Evolutionary conservation across 2,329 filamentous ascomycete genomes (phyloP).

Genomic region (Colletotrichum viniferum): DNA sequence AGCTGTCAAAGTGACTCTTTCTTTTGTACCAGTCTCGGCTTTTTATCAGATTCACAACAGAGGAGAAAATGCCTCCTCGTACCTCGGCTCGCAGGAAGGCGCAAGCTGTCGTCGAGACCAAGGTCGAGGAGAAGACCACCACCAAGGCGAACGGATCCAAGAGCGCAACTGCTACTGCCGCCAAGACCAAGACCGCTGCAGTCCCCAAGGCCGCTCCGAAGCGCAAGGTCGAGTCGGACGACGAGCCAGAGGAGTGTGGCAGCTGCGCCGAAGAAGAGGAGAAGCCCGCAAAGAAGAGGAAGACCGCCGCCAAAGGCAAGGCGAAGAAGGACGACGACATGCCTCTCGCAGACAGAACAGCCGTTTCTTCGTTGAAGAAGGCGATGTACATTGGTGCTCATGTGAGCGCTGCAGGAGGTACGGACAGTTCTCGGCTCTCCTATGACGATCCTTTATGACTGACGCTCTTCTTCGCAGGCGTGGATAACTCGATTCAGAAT

Average conservation of each 20-base stretch:
- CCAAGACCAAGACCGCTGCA: constrained; percentile 11
- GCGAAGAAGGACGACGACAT: constrained; percentile 48
- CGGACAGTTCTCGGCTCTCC: constrained; percentile 20
- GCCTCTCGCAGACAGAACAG: constrained; percentile 73
- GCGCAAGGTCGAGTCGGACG: constrained; percentile 33
- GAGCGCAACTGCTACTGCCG: constrained; percentile 3
- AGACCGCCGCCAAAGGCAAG: constrained; percentile 34
- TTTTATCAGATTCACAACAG: not conserved
- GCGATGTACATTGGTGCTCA: constrained; percentile 89
- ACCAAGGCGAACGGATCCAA: constrained; percentile 6
- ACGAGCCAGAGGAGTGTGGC: constrained; percentile 28
- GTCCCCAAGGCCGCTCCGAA: constrained; percentile 28
- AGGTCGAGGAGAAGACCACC: constrained; percentile 25
- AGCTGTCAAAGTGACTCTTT: fast-evolving
- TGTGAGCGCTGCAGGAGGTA: constrained; percentile 87
- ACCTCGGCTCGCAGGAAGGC: constrained; percentile 36
- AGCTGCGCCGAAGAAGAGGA: constrained; percentile 24
- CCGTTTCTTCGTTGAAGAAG: constrained; percentile 64
- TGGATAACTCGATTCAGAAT: constrained; percentile 86
- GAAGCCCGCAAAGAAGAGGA: constrained; percentile 48
- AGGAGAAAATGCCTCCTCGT: constrained; percentile 34
- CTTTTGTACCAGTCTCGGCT: not conserved
- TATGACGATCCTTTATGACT: not conserved
- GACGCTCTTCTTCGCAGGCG: constrained; percentile 56
- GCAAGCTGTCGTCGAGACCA: constrained; percentile 27